phyloP scores from a whole-genome alignment of 345 rosid genomes.

The Carallia pectinifolia region DNA sequence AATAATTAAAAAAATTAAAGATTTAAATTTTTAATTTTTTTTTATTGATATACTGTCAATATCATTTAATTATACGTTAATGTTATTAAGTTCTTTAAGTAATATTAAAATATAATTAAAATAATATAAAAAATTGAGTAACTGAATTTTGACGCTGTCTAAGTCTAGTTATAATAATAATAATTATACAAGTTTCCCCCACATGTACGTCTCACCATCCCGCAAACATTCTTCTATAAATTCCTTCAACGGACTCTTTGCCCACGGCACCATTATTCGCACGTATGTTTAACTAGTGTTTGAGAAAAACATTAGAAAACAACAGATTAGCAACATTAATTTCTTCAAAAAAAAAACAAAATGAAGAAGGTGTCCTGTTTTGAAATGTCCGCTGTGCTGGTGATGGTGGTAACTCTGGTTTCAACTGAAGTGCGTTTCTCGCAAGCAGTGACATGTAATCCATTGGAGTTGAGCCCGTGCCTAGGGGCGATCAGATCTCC shows the following conservation, averaged over 20 bases:
- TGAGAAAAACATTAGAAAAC: no score
- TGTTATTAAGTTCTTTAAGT: no score
- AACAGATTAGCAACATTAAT: not conserved
- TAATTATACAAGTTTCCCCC: no score
- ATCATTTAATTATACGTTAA: no score
- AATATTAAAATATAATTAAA: no score
- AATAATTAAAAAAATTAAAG: no score
- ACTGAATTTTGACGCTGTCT: no score
- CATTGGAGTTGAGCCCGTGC: slow-evolving; percentile 57
- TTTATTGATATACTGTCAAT: no score
- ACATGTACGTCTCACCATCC: no score
- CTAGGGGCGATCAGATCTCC: slow-evolving; percentile 30
- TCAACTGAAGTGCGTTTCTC: slow-evolving; percentile 16
- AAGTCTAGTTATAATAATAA: no score
- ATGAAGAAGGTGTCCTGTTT: slow-evolving; percentile 6
- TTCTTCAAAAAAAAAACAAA: not conserved
- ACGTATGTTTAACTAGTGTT: not conserved
- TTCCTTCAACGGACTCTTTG: not conserved
- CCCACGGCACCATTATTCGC: not conserved
- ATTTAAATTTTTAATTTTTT: no score
- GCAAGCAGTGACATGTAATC: slow-evolving; percentile 50
- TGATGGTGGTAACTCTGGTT: not conserved
- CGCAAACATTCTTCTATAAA: not conserved
- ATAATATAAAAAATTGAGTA: no score
- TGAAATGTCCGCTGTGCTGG: slow-evolving; percentile 6